A percentile compares a stretch with the other conserved stretches of the same genome.
These are phyloP conservation scores for Pseudoturritis turrita DNA, from an alignment of 345 rosid species.

Conservation along the genomic window DNA sequence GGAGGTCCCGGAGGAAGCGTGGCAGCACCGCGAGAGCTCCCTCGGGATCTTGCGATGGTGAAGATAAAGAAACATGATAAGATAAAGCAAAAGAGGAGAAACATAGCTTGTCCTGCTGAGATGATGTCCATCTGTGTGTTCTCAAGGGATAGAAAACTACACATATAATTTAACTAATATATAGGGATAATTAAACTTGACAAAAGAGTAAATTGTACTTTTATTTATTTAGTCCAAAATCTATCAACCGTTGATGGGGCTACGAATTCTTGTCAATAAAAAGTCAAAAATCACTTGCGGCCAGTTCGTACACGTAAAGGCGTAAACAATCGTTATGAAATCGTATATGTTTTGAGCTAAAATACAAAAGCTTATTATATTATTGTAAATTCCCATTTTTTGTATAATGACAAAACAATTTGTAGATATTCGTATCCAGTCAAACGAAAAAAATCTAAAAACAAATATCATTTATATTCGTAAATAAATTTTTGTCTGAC, in stretches of 20 bases:
- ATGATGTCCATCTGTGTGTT: slow-evolving; percentile 13
- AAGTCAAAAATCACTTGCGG: background rate
- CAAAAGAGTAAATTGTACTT: background rate
- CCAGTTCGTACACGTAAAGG: background rate
- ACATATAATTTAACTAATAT: background rate
- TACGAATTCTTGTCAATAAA: background rate
- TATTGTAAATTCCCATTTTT: background rate
- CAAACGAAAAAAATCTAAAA: background rate
- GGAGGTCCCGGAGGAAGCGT: slow-evolving; percentile 26
- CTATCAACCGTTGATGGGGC: background rate
- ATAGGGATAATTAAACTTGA: background rate
- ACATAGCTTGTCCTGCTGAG: slow-evolving; percentile 30
- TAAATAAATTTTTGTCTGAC: background rate
- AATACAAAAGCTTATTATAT: background rate
- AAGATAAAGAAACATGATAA: slow-evolving; percentile 39
- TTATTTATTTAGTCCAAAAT: background rate
- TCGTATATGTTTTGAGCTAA: background rate
- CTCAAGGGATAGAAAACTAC: background rate
- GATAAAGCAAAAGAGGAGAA: slow-evolving; percentile 31
- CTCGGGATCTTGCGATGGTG: slow-evolving; percentile 10
- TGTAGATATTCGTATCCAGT: background rate
- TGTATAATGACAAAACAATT: background rate
- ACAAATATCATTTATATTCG: background rate
- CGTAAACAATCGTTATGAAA: background rate
- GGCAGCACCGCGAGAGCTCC: background rate